Conservation (phyloP, 2,329 filamentous ascomycete species). For the Sarocladium brachiariae region DNA sequence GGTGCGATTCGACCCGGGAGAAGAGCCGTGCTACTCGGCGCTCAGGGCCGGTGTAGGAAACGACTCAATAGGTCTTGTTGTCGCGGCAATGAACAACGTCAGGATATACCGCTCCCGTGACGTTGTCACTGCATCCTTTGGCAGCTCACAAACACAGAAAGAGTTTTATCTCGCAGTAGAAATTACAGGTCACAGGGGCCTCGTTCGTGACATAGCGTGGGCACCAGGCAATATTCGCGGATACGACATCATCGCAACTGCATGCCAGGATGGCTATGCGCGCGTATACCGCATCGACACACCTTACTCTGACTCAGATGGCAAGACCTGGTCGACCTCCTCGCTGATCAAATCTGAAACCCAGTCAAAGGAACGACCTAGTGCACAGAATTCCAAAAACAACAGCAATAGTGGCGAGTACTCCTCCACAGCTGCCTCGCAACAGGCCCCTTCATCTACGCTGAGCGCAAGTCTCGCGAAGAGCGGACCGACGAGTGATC, state of each 20-base stretch:
- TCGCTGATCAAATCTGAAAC: conserved; percentile 34
- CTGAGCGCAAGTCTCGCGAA: conserved; percentile 48
- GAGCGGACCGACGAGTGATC: conserved; percentile 36
- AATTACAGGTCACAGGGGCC: conserved; percentile 62
- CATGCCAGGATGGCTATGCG: conserved; percentile 84
- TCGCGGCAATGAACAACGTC: conserved; percentile 78
- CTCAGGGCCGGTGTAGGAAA: conserved; percentile 73
- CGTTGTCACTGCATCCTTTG: conserved; percentile 40
- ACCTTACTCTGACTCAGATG: conserved; percentile 38
- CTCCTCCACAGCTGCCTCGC: conserved; percentile 18
- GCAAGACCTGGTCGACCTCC: conserved; percentile 41
- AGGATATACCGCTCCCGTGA: conserved; percentile 74
- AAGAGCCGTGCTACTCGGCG: conserved; percentile 69
- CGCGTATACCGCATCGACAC: conserved; percentile 80
- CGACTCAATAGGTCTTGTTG: conserved; percentile 73
- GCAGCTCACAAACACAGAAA: conserved; percentile 51
- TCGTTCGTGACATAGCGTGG: conserved; percentile 88
- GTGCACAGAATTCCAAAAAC: conserved; percentile 9
- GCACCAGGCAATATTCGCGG: conserved; percentile 85
- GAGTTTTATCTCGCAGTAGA: conserved; percentile 82
- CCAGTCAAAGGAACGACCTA: conserved; percentile 15
- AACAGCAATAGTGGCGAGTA: conserved; percentile 11
- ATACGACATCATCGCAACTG: conserved; percentile 84
- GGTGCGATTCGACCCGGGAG: conserved; percentile 83
- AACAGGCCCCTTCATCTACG: conserved; percentile 34